Evolutionary conservation across 208 protist species (phyloP), one percentile per base, ranked within the genome.

Genomic region (Leptomonas seymouri): DNA sequence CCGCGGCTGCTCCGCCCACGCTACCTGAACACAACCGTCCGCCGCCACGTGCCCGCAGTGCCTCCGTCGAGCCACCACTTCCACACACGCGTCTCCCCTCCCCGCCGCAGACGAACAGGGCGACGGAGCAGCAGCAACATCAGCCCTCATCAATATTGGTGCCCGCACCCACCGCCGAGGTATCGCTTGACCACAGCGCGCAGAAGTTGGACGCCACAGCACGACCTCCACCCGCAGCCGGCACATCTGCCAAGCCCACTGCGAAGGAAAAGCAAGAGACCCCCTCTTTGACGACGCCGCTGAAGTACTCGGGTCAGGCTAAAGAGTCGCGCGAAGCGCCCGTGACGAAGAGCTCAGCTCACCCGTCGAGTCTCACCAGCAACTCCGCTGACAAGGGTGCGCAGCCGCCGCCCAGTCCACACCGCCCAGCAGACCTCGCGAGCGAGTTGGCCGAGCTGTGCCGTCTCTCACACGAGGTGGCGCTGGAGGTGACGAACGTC

Each of bases 31-130:
- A 65, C 42, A 56, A 77, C 27, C 46, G 20, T 4, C 71, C 71
- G 2, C 64, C 58, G n/a, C 71, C 71, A 9, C 71, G 71, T 12
- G 64, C 64, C 18, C 71, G 56, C 49, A 55, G 57, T 21, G 57
- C 62, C 8, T 76, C 71, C 3, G 16, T 20, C 23, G 63, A 66
- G 58, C 27, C 61, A 4, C 20, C 48, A 14, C 11, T 30, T 6
- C 59, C 45, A 9, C 59, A 57, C 49, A 8, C 11, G 28, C 36
- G 45, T 5, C 20, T 28, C 31, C 27, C 61, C 3, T 15, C 49
- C 2, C 46, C 61, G 15, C 8, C 59, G n/a, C 16, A 23, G 41
- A 25, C 31, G 21, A 25, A 15, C 23, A 9, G 9, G 34, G 30
- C 25, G 20, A 39, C 44, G 15, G 27, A 59, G n/a, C 20, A 20